Base-by-base conservation (phyloP, 768 basidiomycete species). In the Suillus subluteus region DNA sequence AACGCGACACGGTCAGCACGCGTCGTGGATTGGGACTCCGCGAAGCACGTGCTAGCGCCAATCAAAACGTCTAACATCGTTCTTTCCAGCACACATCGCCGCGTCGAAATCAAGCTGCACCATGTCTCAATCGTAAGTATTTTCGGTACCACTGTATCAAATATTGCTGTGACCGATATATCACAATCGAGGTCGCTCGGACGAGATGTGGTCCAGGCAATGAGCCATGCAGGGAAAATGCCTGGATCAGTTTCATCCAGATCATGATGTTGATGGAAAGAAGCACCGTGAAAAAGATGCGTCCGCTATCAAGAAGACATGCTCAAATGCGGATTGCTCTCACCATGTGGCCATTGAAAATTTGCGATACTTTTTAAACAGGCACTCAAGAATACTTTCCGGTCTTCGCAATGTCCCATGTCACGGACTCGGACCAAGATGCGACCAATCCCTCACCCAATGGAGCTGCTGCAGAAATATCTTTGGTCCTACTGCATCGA, bases 1-100 rank as follows among this genome's bases (percentile, higher is more conserved):
- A 61, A 61, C 59, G 59, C 59, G 59, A 61, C 59, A 26, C 38
- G 58, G 38, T 41, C 26, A 41, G 40, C 59, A 61, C 59, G 59
- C 41, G 59, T 61, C 59, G 11, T 16, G 16, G 18, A 21, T 61
- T 61, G 18, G 41, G 3, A 61, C 59, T 61, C 59, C 59, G 59
- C 59, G 26, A 43, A 32, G 26, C 59, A 30, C 26, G 16, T 56
- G 55, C 37, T 37, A 26, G 18, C 59, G 59, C 59, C 59, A 61
- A 41, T 41, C 58, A 61, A 40, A 37, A n/a, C n/a, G 15, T 26
- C 38, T 26, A 18, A 2, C 23, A 23, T 16, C n/a, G 11, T 38
- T 23, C 38, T 58, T 26, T 58, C 23, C 38, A 18, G 8, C n/a
- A 40, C 58, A 12, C 16, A 41, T 18, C 38, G 7, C 40, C 38